Base-by-base conservation (phyloP, 2,329 filamentous ascomycete genomes). In the Stemphylium beticola region DNA sequence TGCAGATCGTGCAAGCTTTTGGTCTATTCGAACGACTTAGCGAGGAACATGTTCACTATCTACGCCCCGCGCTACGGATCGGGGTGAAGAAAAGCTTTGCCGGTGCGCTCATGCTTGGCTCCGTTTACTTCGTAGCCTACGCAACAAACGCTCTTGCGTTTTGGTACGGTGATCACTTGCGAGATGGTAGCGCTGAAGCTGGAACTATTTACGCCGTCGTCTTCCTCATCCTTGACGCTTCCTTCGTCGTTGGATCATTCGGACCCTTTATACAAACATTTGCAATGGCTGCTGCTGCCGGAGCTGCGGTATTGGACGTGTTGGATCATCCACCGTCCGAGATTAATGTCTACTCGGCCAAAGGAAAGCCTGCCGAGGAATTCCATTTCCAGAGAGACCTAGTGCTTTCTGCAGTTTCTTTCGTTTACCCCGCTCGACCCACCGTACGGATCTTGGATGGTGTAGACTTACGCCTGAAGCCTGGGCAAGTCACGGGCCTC, bases 121-220 rank as follows among this genome's bases (percentile, higher is more conserved):
- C 67, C 5, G 74, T 80, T 14, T 80, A 77, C 53, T 80, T 80
- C 57, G 71, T 77, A 14, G 76, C 76, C 2, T 81, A 79, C 54
- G 71, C 77, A 18, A 75, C 78, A 2, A 80, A 81, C 50, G 78
- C 73, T 6, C 64, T 81, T 31, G 79, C 78, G 0, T 81, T 80
- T 45, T 81, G 75, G 68, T 72, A 79, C 18, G 79, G 79, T 9
- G 63, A 73, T 42, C 67, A 60, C 20, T 48, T 73, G 32, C 63
- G 69, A 15, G 22, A 62, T 20, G 64, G 60, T 14, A 65, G 62
- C 52, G 67, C 65, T 2, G 70, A 73, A 54, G 81, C 81, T 22
- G 81, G 82, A 31, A 83, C 81, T 1, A 78, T 86, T 14, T 88
- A 87, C 61, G 86, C 85, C 0, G 85, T 87, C 26, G 84, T 88